phyloP scores from a whole-genome alignment of 2,329 filamentous ascomycete species.

The Diaporthe capsici region DNA sequence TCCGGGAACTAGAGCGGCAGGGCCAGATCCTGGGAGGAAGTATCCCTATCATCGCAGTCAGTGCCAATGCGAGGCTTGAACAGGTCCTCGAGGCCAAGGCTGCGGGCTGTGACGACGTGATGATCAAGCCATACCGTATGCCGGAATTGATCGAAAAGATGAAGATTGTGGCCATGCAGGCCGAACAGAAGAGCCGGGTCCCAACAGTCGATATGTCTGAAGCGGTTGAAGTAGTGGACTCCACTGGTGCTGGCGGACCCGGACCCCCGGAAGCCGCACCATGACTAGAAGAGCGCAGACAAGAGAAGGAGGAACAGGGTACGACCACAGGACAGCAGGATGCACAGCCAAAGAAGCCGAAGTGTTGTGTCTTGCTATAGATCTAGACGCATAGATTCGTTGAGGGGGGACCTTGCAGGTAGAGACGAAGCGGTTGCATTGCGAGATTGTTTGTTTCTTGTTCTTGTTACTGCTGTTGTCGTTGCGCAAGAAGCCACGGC shows the following conservation, averaged over 20 bases:
- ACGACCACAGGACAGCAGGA: not conserved
- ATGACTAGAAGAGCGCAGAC: constrained; percentile 14
- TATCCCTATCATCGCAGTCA: constrained; percentile 76
- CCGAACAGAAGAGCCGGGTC: constrained; percentile 43
- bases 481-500: constrained; percentile 5
- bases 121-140: constrained; percentile 81
- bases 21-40: constrained; percentile 65
- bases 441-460: constrained; percentile 2
- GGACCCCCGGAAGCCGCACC: not conserved
- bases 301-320: not conserved
- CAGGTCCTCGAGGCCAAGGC: constrained; percentile 67
- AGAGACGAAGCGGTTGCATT: constrained; percentile 22
- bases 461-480: not conserved
- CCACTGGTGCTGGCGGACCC: not conserved
- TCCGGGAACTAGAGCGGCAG: constrained; percentile 71
- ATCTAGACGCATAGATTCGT: constrained; percentile 10
- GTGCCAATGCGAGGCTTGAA: constrained; percentile 76
- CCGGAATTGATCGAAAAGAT: constrained; percentile 73
- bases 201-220: constrained; percentile 20
- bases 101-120: constrained; percentile 73
- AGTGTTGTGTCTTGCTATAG: constrained; percentile 25
- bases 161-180: constrained; percentile 58
- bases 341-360: not conserved
- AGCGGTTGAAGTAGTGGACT: not conserved
- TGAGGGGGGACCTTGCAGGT: not conserved